A percentile compares a stretch with the other conserved stretches of the same genome.
Conservation (phyloP, 345 rosid species). For the Bruguiera sexangula region DNA sequence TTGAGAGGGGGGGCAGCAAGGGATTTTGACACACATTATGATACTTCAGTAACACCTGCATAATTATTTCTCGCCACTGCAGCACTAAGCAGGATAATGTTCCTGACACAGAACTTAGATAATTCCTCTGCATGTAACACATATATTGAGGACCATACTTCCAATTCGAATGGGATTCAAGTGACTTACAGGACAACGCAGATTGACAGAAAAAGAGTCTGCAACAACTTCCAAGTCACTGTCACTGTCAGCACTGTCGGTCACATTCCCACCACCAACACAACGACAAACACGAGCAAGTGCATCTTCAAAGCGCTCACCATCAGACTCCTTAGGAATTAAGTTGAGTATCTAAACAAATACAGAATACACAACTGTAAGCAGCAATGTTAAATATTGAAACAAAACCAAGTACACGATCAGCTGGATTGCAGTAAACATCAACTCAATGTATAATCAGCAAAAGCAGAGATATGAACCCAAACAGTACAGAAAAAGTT, state of each 20-base stretch:
- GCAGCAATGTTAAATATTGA: neutral
- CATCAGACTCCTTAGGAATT: slow-evolving; percentile 83
- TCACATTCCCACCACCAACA: slow-evolving; percentile 77
- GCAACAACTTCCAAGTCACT: slow-evolving; percentile 99
- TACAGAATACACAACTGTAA: neutral
- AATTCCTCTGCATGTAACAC: too few relatives aligned
- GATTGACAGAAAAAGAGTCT: slow-evolving; percentile 68
- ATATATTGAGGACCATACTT: neutral
- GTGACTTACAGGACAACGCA: slow-evolving; percentile 93
- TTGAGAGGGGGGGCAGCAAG: too few relatives aligned
- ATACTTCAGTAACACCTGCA: too few relatives aligned
- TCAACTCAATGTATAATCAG: too few relatives aligned
- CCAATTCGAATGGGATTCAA: neutral
- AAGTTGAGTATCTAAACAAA: slow-evolving; percentile 61
- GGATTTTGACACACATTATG: too few relatives aligned
- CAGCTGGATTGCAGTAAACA: too few relatives aligned
- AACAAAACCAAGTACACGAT: neutral
- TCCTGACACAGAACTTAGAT: too few relatives aligned
- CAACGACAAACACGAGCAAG: slow-evolving; percentile 89
- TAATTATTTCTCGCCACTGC: too few relatives aligned
- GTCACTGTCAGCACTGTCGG: slow-evolving; percentile 86
- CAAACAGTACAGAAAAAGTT: too few relatives aligned
- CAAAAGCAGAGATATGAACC: too few relatives aligned
- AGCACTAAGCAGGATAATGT: too few relatives aligned
- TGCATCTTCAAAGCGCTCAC: slow-evolving; percentile 82